Conservation (phyloP, 2,329 filamentous ascomycete species). For the Xylaria sp. region DNA sequence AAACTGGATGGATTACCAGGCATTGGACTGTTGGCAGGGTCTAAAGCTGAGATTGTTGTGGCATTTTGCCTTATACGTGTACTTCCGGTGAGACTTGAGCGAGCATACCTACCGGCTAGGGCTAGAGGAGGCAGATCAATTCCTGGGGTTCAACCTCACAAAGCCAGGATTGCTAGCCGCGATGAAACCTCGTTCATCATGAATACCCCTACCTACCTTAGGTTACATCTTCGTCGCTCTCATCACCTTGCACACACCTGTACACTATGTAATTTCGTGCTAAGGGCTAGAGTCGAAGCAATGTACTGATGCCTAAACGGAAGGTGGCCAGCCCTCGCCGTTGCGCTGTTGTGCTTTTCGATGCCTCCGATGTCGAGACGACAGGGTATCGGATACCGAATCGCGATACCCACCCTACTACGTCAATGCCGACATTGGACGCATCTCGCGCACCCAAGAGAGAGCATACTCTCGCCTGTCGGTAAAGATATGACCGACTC, state of each 20-base stretch:
- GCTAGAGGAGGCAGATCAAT: conserved; percentile 6
- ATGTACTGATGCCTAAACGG: conserved; percentile 29
- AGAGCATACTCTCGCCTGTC: conserved; percentile 28
- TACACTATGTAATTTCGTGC: neutral
- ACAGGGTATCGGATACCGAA: conserved; percentile 27
- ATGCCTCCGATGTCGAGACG: conserved; percentile 27
- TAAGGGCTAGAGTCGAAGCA: neutral
- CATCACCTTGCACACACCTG: conserved; percentile 6
- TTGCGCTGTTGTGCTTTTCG: conserved; percentile 1
- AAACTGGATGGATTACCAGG: neutral
- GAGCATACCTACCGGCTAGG: neutral
- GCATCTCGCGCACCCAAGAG: neutral
- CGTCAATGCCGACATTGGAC: conserved; percentile 23
- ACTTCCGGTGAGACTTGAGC: conserved; percentile 1
- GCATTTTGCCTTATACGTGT: neutral
- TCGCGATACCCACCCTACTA: conserved; percentile 16
- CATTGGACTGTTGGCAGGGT: neutral
- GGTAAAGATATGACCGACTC: conserved; percentile 22
- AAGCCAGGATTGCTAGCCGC: conserved; percentile 20
- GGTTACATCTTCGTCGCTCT: conserved; percentile 14
- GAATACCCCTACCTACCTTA: conserved; percentile 1
- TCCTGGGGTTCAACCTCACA: conserved; percentile 13
- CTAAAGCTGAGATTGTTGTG: neutral
- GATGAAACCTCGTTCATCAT: conserved; percentile 24
- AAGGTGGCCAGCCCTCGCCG: conserved; percentile 11